Base-by-base conservation (phyloP, 345 rosid genomes). In the Salix exigua region DNA sequence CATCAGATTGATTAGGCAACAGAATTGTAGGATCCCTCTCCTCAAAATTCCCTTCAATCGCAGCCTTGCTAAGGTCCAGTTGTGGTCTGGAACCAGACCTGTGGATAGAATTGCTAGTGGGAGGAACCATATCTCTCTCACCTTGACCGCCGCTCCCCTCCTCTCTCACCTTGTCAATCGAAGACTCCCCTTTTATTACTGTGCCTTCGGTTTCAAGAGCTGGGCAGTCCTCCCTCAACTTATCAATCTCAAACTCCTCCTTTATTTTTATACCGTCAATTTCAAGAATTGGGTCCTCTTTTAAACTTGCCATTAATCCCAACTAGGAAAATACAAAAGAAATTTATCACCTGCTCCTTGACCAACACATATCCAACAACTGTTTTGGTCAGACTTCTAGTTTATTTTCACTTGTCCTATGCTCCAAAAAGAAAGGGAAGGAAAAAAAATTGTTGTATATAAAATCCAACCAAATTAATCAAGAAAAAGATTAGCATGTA, bases 1-100 rank as follows among this genome's bases (percentile, higher is more conserved):
- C 99, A 88, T 96, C 99, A 78, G 97, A 94, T 66, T 96, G 98
- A 86, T 96, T 96, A 78, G 99, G 99, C 85, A 96, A 81, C 61
- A 96, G 83, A 84, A 96, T 96, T 7, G 98, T 94, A 60, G 99
- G 99, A 84, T 94, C 89, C 79, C 87, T 90, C 86, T 91, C 98
- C 76, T 96, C 99, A 71, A 87, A 89, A 82, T 86, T 94, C 66
- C 98, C 99, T 26, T 92, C 94, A 81, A 96, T 96, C 71, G 92
- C 97, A 81, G 99, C 99, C 82, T 93, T 93, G 86, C 99, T 93
- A 14, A 96, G 89, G 86, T 96, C 99, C 78, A 96, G 86, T 78
- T 90, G 99, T 9, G 99, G 99, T 81, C 99, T 85, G 58, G 99
- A 96, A 83, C 97, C 86, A 0, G 99, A 96, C 75, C 98, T 82